Conservation (phyloP, 768 basidiomycete species). For the Coprinopsis strossmayeri region DNA sequence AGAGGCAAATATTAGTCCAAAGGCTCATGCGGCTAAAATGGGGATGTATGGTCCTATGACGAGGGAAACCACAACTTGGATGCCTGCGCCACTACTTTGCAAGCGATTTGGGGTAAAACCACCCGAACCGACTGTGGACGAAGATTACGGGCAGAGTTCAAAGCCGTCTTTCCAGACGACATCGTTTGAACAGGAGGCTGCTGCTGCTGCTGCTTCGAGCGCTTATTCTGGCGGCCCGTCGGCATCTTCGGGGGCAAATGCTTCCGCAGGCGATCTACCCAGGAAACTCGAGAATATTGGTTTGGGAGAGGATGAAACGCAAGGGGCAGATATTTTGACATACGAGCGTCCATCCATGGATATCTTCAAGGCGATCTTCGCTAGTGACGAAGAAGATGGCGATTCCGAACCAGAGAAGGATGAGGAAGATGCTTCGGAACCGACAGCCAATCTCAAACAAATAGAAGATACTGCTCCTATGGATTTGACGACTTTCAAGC, state of each 20-base stretch:
- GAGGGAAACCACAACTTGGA: slow-evolving; percentile 66
- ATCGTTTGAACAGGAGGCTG: slow-evolving; percentile 14
- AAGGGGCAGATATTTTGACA: slow-evolving; percentile 82
- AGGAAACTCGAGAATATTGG: slow-evolving; percentile 80
- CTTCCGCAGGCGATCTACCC: slow-evolving; percentile 19
- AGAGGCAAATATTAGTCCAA: slow-evolving; percentile 64
- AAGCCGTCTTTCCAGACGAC: slow-evolving; percentile 10
- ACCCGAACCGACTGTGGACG: slow-evolving; percentile 52
- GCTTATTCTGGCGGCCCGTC: not conserved
- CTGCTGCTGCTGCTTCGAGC: slow-evolving; percentile 9
- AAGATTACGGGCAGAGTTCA: slow-evolving; percentile 20
- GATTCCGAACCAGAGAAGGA: slow-evolving; percentile 53
- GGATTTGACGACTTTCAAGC: slow-evolving; percentile 76
- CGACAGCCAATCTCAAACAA: not conserved
- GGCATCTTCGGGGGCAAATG: not conserved
- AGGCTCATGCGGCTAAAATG: slow-evolving; percentile 71
- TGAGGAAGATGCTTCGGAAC: slow-evolving; percentile 20
- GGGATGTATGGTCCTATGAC: slow-evolving; percentile 93
- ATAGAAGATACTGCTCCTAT: slow-evolving; percentile 22
- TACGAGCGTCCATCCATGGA: slow-evolving; percentile 86
- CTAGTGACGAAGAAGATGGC: slow-evolving; percentile 86
- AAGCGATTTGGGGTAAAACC: slow-evolving; percentile 92
- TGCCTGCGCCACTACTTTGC: slow-evolving; percentile 80
- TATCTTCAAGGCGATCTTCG: slow-evolving; percentile 97
- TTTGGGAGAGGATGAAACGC: slow-evolving; percentile 81